A percentile compares a stretch with the other conserved stretches of the same genome.
Evolutionary conservation across 23 red algal genomes (phyloP).

Genomic region (Gracilaria vermiculophylla): DNA sequence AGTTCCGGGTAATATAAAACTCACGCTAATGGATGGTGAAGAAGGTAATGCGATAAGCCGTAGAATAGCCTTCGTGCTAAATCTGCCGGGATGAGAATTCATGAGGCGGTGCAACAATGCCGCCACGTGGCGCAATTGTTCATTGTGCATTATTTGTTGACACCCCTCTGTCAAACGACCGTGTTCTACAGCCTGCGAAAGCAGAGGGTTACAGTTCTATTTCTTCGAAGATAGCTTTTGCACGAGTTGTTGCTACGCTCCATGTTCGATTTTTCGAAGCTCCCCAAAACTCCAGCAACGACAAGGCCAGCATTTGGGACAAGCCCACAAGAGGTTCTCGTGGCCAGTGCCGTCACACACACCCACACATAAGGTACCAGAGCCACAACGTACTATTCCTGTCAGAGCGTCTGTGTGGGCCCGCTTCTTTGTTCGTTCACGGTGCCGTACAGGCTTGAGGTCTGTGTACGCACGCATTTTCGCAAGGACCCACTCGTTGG

Average conservation of each 20-base stretch:
- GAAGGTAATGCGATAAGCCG: too few species aligned
- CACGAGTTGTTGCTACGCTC: too few species aligned
- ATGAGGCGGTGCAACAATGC: not conserved
- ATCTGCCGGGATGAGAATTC: too few species aligned
- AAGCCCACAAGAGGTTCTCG: not conserved
- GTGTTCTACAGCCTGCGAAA: too few species aligned
- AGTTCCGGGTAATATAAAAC: too few species aligned
- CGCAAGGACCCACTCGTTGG: not conserved
- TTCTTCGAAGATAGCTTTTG: too few species aligned
- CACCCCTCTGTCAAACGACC: not conserved
- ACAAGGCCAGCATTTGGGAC: not conserved
- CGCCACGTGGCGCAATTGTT: not conserved
- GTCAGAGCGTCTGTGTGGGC: not conserved
- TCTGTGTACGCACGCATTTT: not conserved
- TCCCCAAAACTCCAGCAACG: not conserved
- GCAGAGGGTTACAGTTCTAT: too few species aligned
- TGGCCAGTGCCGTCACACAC: too few species aligned
- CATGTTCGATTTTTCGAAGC: too few species aligned
- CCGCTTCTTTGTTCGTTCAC: not conserved
- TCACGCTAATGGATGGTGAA: too few species aligned
- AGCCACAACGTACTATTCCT: not conserved
- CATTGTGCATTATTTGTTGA: not conserved
- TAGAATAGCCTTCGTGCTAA: too few species aligned
- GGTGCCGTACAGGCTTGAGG: slow-evolving; percentile 5
- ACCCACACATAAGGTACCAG: too few species aligned